phyloP scores from a whole-genome alignment of 768 basidiomycete genomes.

The Auriscalpium vulgare region DNA sequence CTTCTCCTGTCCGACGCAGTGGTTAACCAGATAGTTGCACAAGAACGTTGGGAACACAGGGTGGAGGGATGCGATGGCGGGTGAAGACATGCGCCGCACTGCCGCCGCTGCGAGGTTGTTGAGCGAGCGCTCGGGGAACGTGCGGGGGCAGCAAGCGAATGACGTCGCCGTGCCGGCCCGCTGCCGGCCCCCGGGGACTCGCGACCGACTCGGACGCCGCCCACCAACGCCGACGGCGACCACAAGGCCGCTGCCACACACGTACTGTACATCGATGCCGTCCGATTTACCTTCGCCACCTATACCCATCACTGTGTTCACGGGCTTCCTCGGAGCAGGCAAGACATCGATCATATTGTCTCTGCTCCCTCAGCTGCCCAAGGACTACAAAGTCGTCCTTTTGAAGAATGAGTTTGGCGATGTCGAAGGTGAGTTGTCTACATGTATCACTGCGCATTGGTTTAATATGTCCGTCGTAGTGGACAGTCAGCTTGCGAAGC shows the following conservation, averaged over 20 bases:
- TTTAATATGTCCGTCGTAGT: conserved; percentile 36
- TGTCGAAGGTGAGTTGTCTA: conserved; percentile 55
- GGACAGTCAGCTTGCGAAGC: conserved; percentile 83
- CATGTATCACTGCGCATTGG: not conserved
- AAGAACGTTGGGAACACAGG: too few species aligned
- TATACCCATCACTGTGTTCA: conserved; percentile 91
- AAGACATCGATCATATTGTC: conserved; percentile 80
- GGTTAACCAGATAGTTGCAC: too few species aligned
- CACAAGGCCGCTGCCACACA: too few species aligned
- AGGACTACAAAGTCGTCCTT: conserved; percentile 81
- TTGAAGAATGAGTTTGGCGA: conserved; percentile 98
- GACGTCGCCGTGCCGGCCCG: not conserved
- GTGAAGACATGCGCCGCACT: too few species aligned
- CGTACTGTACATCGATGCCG: not conserved
- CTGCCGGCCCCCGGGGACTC: not conserved
- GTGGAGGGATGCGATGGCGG: too few species aligned
- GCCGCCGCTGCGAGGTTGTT: too few species aligned
- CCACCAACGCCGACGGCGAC: too few species aligned
- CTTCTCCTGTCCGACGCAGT: not conserved
- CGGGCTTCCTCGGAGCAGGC: conserved; percentile 85
- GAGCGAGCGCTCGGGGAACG: not conserved
- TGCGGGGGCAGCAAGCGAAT: not conserved
- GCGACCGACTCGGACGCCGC: too few species aligned
- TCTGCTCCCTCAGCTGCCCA: conserved; percentile 71
- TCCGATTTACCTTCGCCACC: conserved; percentile 7